Evolutionary conservation across 768 basidiomycete species (phyloP).

Genomic region (Lactarius akahatsu): DNA sequence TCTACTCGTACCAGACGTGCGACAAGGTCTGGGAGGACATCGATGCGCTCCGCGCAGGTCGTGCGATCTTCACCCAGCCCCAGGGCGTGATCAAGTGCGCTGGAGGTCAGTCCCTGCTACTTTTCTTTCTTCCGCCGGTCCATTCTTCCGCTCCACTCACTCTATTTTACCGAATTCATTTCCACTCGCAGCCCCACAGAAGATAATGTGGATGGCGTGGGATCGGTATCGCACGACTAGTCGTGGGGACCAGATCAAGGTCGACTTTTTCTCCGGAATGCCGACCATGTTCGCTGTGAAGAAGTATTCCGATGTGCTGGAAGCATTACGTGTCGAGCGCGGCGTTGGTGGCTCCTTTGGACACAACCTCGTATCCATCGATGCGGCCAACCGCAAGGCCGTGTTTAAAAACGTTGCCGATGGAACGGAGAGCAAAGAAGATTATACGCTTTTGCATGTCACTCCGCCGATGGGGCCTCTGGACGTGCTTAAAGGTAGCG

Average conservation of each 20-base stretch:
- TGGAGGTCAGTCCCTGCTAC: conserved; percentile 54
- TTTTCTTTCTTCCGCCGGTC: not conserved
- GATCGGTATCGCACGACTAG: conserved; percentile 67
- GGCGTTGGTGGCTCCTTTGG: conserved; percentile 79
- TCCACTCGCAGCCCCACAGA: conserved; percentile 69
- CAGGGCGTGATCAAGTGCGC: conserved; percentile 92
- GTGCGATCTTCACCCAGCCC: conserved; percentile 94
- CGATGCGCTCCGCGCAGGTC: conserved; percentile 68
- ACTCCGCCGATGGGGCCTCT: conserved; percentile 92
- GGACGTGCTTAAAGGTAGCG: conserved; percentile 72
- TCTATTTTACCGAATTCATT: not conserved
- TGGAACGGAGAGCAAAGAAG: conserved; percentile 63
- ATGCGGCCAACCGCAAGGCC: conserved; percentile 68
- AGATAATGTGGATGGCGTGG: conserved; percentile 98
- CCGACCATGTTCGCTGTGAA: conserved; percentile 96
- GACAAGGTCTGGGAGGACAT: conserved; percentile 89
- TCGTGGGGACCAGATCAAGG: conserved; percentile 53
- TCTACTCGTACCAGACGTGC: conserved; percentile 87
- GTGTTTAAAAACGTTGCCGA: conserved; percentile 76
- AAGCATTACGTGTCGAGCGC: conserved; percentile 72
- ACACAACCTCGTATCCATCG: conserved; percentile 78
- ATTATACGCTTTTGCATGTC: conserved; percentile 83
- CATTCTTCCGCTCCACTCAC: not conserved
- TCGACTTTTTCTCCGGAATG: conserved; percentile 88
- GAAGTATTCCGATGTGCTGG: conserved; percentile 89